phyloP scores from a whole-genome alignment of 345 rosid genomes.

The Turritis glabra region DNA sequence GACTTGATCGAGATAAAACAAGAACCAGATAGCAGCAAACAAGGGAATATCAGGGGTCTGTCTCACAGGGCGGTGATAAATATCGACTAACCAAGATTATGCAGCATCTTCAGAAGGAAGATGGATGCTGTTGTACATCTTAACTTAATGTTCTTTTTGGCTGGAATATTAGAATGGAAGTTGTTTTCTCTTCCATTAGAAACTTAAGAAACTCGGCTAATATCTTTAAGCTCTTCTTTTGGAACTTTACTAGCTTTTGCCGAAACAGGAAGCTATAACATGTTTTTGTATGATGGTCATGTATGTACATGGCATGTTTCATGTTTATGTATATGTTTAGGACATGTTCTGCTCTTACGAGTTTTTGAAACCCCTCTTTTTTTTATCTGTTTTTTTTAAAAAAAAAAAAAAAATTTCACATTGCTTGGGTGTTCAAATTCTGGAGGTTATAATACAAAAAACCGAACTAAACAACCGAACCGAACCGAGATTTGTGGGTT shows the following conservation, averaged over 20 bases:
- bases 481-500: no score
- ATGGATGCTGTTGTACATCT: neutral
- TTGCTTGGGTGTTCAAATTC: neutral
- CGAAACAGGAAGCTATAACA: neutral
- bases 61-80: conserved; percentile 8
- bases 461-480: no score
- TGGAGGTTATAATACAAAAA: no score
- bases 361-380: neutral
- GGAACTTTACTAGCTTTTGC: conserved; percentile 4
- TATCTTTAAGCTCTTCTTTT: neutral
- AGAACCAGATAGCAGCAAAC: conserved; percentile 17
- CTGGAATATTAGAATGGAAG: no score
- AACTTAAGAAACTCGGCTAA: conserved; percentile 14
- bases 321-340: neutral
- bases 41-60: neutral
- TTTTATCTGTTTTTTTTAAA: neutral
- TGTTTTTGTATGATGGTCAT: conserved; percentile 1
- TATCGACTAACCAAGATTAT: conserved; percentile 15
- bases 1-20: conserved; percentile 25
- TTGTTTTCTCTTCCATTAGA: no score
- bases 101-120: neutral
- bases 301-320: neutral
- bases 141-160: neutral
- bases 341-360: neutral
- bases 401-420: neutral